phyloP scores from a whole-genome alignment of 2,329 filamentous ascomycete species.

The Zalaria sp. region DNA sequence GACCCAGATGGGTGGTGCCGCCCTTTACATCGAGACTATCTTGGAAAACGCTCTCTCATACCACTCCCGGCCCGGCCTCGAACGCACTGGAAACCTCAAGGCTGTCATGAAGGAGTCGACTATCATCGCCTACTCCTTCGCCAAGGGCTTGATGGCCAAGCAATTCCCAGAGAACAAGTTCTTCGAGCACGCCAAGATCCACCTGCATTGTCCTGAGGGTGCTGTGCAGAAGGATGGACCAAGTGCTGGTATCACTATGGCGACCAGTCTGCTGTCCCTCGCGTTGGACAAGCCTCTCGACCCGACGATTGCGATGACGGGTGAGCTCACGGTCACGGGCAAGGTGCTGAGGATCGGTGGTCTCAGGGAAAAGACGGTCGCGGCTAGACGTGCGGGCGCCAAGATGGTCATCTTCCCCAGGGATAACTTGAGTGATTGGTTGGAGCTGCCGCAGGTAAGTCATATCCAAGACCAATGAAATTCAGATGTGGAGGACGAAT shows the following conservation, averaged over 20 bases:
- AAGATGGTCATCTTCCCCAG: conserved; percentile 88
- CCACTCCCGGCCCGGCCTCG: conserved; percentile 61
- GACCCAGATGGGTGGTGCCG: conserved; percentile 93
- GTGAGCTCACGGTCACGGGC: conserved; percentile 89
- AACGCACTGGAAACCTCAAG: conserved; percentile 90
- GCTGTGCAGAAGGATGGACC: conserved; percentile 83
- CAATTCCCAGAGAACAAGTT: conserved; percentile 84
- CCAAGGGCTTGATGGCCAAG: conserved; percentile 75
- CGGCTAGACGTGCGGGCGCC: conserved; percentile 79
- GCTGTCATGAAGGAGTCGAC: conserved; percentile 98
- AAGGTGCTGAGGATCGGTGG: conserved; percentile 94
- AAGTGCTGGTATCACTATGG: conserved; percentile 87
- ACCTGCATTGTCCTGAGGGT: conserved; percentile 92
- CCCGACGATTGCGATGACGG: conserved; percentile 92
- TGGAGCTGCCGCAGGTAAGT: conserved; percentile 88
- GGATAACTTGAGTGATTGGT: conserved; percentile 94
- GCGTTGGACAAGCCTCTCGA: conserved; percentile 66
- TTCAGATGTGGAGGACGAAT: conserved; percentile 1
- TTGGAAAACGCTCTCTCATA: conserved; percentile 68
- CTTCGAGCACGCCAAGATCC: conserved; percentile 89
- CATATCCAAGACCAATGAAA: not conserved
- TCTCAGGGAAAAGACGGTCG: conserved; percentile 91
- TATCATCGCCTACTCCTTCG: conserved; percentile 87
- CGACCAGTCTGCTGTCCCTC: conserved; percentile 77
- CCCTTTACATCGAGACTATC: conserved; percentile 94